Evolutionary conservation across 2,329 filamentous ascomycete species (phyloP), one percentile per base, ranked within the genome.

Genomic region (Fusarium oligoseptatum): DNA sequence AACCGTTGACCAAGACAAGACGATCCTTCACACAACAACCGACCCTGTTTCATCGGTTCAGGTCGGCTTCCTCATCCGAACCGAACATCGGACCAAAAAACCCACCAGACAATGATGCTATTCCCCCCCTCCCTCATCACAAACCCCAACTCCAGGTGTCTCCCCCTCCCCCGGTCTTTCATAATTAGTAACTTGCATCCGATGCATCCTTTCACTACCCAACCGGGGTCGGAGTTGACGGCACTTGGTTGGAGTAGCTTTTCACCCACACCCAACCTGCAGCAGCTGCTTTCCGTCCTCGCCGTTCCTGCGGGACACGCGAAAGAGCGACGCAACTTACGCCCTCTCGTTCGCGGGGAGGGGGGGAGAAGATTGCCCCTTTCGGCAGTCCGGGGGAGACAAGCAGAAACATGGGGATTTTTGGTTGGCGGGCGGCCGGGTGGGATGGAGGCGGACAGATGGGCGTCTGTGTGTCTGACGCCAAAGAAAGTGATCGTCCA

Each of bases 261-360:
- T 32, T 36, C 34, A 50, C 32, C 62, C 56, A 61, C 41, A 39
- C 55, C 50, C 14, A 24, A 52, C 27, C 57, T 68, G 45, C 67
- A 63, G 45, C 48, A 60, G 48, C n/a, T 34, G 24, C 61, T 11
- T 11, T 45, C 52, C 66, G 55, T 60, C 67, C 48, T 68, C 66
- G 67, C 75, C 71, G 66, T 76, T 77, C 62, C 71, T 76, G 71
- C 76, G 67, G 70, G 71, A 73, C 70, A 73, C 70, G 71, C 45
- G 64, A 72, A 56, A 45, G 43, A 41, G 60, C 66, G 10, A 70
- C 24, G 50, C 68, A 48, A 48, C 43, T 24, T 20, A 11, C 45
- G 50, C 60, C 68, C 57, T 57, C 61, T 60, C 36, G 57, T 69
- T 69, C 68, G 75, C 64, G 68, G 75, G 68, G 74, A 64, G 32